phyloP scores from a whole-genome alignment of 768 basidiomycete genomes.

The Daedaleopsis sinensis region DNA sequence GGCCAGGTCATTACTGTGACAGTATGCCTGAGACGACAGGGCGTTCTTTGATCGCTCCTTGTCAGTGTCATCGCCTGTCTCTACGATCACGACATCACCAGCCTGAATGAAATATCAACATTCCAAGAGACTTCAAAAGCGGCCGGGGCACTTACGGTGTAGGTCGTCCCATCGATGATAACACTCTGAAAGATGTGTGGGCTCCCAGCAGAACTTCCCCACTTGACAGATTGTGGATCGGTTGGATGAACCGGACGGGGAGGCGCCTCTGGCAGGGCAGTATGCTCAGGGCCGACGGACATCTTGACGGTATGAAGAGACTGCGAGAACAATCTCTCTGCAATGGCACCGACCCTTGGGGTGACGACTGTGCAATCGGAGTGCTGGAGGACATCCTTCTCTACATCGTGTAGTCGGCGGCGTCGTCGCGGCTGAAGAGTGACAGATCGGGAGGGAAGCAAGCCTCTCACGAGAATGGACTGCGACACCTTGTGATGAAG shows the following conservation, averaged over 20 bases:
- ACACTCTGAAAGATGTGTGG: conserved; percentile 47
- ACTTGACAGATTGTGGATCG: conserved; percentile 37
- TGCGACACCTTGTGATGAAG: background rate
- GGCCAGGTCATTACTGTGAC: conserved; percentile 52
- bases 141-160: conserved; percentile 44
- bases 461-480: background rate
- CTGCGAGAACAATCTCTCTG: conserved; percentile 12
- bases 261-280: background rate
- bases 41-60: conserved; percentile 44
- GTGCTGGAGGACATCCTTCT: conserved; percentile 40
- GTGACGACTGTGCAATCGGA: conserved; percentile 36
- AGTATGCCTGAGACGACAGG: conserved; percentile 42
- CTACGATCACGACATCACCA: conserved; percentile 67
- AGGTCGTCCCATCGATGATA: conserved; percentile 57
- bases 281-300: background rate
- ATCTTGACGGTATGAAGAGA: conserved; percentile 3
- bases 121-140: background rate
- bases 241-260: conserved; percentile 14
- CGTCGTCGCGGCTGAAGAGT: background rate
- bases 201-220: conserved; percentile 32
- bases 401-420: conserved; percentile 14
- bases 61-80: conserved; percentile 55
- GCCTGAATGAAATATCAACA: conserved; percentile 38
- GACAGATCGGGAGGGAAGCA: background rate
- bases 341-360: conserved; percentile 14